Percentiles rank a stretch among this genome's conserved stretches.
These are phyloP conservation scores for Trichophyton benhamiae DNA, from an alignment of 2,329 filamentous ascomycete species.

Conservation along the genomic window DNA sequence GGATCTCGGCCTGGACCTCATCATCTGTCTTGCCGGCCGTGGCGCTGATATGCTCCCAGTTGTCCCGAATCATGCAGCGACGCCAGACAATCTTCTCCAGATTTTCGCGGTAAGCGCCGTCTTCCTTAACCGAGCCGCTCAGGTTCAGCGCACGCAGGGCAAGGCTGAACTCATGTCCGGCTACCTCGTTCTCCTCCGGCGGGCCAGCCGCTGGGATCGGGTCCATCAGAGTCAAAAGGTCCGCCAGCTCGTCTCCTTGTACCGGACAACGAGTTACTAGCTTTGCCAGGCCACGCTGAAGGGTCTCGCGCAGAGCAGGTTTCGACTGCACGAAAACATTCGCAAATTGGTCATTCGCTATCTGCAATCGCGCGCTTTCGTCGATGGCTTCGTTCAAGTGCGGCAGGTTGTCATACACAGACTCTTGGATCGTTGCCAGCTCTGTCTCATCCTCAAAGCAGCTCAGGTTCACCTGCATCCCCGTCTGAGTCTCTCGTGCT, in stretches of 20 bases:
- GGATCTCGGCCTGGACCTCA: constrained; percentile 51
- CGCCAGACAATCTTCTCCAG: constrained; percentile 66
- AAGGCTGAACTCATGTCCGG: constrained; percentile 55
- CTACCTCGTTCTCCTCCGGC: constrained; percentile 39
- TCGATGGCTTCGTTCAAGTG: constrained; percentile 64
- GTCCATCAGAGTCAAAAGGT: constrained; percentile 65
- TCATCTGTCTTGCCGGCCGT: constrained; percentile 61
- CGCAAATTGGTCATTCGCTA: constrained; percentile 58
- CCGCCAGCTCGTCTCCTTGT: constrained; percentile 40
- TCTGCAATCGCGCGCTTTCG: constrained; percentile 60
- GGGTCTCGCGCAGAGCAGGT: constrained; percentile 56
- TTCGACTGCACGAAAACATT: constrained; percentile 43
- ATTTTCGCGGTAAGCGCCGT: constrained; percentile 45
- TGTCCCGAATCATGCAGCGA: constrained; percentile 67
- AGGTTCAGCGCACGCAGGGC: constrained; percentile 48
- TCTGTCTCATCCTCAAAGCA: constrained; percentile 53
- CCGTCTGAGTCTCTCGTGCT: constrained; percentile 33
- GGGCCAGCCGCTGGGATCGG: constrained; percentile 31
- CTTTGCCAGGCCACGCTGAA: constrained; percentile 57
- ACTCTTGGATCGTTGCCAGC: constrained; percentile 67
- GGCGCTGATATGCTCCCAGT: constrained; percentile 71
- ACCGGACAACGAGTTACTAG: constrained; percentile 63
- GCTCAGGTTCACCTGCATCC: constrained; percentile 31
- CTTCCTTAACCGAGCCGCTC: constrained; percentile 42
- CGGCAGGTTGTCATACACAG: constrained; percentile 59